Conservation (phyloP, 1,139 yeast species). For the Suhomyces yuchorum region DNA sequence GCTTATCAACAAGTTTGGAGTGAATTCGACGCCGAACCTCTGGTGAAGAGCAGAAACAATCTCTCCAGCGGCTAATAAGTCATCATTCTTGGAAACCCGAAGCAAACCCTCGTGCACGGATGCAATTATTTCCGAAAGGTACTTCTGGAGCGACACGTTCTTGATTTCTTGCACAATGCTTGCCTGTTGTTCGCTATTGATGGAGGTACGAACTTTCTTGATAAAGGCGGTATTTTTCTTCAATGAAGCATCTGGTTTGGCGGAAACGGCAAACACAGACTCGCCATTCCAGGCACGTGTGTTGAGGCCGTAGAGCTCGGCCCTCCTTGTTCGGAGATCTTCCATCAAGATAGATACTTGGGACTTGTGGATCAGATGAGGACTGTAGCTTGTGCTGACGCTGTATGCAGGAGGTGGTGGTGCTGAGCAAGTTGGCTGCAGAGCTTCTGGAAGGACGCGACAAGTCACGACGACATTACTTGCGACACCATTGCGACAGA, state of each 20-base stretch:
- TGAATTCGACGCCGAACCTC: slow-evolving; percentile 59
- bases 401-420: neutral
- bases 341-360: neutral
- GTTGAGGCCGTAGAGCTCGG: slow-evolving; percentile 46
- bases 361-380: neutral
- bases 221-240: slow-evolving; percentile 85
- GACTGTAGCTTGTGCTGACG: neutral
- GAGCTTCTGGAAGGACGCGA: too few relatives aligned
- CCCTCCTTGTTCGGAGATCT: slow-evolving; percentile 24
- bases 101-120: slow-evolving; percentile 66
- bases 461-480: too few relatives aligned
- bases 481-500: too few relatives aligned
- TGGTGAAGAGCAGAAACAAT: slow-evolving; percentile 77
- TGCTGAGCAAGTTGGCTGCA: too few relatives aligned
- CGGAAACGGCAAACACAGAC: slow-evolving; percentile 24
- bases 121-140: slow-evolving; percentile 68
- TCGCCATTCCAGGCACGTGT: slow-evolving; percentile 57
- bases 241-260: slow-evolving; percentile 68
- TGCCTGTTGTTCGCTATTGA: slow-evolving; percentile 49
- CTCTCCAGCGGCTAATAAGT: slow-evolving; percentile 64
- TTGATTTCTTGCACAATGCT: slow-evolving; percentile 61
- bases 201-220: slow-evolving; percentile 62
- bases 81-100: slow-evolving; percentile 58
- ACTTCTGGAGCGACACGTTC: slow-evolving; percentile 70
- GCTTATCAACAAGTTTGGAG: slow-evolving; percentile 52